A percentile compares a stretch with the other conserved stretches of the same genome.
These are phyloP conservation scores for Pleurotus tuoliensis DNA, from an alignment of 768 basidiomycete species.

Conservation along the genomic window DNA sequence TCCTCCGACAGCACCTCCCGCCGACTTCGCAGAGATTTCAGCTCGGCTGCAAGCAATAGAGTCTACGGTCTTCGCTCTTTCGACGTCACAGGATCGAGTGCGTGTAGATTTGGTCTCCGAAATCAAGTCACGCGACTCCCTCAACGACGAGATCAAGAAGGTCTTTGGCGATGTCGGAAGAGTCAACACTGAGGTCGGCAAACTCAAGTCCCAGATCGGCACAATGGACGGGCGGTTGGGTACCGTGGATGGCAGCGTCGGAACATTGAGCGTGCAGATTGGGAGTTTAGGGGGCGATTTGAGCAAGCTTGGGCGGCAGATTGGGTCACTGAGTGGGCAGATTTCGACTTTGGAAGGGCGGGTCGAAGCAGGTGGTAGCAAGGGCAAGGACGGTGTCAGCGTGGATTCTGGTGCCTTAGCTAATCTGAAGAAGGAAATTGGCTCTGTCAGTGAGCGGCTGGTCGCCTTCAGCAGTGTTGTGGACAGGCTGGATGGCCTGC, in stretches of 20 bases:
- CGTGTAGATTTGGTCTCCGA: slow-evolving; percentile 52
- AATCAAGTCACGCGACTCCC: slow-evolving; percentile 43
- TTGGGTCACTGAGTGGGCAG: slow-evolving; percentile 17
- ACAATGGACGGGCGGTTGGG: slow-evolving; percentile 41
- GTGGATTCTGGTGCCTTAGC: background rate
- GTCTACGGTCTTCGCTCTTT: slow-evolving; percentile 55
- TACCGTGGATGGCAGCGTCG: slow-evolving; percentile 11
- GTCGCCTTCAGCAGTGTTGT: background rate
- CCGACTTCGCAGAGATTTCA: slow-evolving; percentile 64
- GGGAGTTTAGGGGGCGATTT: slow-evolving; percentile 27
- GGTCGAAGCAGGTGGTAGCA: slow-evolving; percentile 14
- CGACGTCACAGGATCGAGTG: slow-evolving; percentile 48
- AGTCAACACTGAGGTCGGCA: slow-evolving; percentile 33
- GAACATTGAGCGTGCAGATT: slow-evolving; percentile 24
- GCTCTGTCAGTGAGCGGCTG: background rate
- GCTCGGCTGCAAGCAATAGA: slow-evolving; percentile 63
- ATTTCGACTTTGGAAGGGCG: slow-evolving; percentile 23
- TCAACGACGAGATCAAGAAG: slow-evolving; percentile 49
- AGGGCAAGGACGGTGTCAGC: slow-evolving; percentile 6
- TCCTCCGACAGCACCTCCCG: slow-evolving; percentile 39
- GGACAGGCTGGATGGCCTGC: background rate
- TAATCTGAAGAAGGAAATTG: slow-evolving; percentile 1
- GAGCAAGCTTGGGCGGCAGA: slow-evolving; percentile 6
- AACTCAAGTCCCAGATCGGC: slow-evolving; percentile 15
- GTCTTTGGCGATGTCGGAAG: slow-evolving; percentile 1